phyloP scores from a whole-genome alignment of 2,329 filamentous ascomycete species.

The Knufia petricola region DNA sequence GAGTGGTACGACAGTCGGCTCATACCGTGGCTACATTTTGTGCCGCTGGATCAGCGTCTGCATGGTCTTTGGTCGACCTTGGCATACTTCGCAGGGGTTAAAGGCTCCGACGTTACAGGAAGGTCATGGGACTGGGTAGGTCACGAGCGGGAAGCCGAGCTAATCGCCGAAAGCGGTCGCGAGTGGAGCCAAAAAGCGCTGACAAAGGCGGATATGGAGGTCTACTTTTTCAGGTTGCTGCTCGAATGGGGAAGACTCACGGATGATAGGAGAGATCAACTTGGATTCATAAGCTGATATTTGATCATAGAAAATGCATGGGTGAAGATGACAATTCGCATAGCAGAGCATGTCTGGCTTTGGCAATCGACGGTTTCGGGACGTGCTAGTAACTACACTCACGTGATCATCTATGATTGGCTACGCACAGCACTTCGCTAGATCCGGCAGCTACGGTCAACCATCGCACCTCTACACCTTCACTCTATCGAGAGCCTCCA shows the following conservation, averaged over 20 bases:
- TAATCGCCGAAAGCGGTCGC: constrained; percentile 57
- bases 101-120: constrained; percentile 33
- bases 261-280: constrained; percentile 47
- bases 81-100: constrained; percentile 59
- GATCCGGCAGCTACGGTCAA: too few species aligned
- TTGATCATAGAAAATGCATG: too few species aligned
- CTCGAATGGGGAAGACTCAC: constrained; percentile 67
- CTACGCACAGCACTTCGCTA: too few species aligned
- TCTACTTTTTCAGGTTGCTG: constrained; percentile 68
- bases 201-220: constrained; percentile 64
- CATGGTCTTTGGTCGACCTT: constrained; percentile 65
- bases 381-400: too few species aligned
- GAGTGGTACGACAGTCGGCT: constrained; percentile 72
- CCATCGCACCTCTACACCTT: too few species aligned
- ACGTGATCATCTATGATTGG: too few species aligned
- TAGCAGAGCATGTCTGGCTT: too few species aligned
- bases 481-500: too few species aligned
- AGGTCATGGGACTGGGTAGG: constrained; percentile 40
- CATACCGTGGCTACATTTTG: constrained; percentile 69
- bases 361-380: too few species aligned
- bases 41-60: constrained; percentile 64
- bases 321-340: too few species aligned
- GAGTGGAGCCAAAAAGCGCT: constrained; percentile 56
- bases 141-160: constrained; percentile 46
- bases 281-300: constrained; percentile 30